A percentile compares a stretch with the other conserved stretches of the same genome.
phyloP scores from a whole-genome alignment of 2,329 filamentous ascomycete species.

The Beauveria asiatica region DNA sequence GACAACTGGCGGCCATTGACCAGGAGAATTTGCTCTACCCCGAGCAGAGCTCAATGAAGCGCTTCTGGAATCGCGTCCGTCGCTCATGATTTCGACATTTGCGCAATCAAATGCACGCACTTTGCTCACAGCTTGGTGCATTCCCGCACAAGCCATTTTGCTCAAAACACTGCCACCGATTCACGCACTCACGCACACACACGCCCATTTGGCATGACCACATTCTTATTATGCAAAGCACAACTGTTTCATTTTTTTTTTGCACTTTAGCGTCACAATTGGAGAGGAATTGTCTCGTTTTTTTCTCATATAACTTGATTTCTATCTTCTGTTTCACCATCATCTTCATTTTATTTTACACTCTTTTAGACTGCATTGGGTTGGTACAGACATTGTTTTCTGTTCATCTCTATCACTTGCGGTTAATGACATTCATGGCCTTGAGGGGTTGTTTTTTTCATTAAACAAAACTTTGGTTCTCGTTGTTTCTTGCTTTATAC shows the following conservation, averaged over 20 bases:
- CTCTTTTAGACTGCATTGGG: slow-evolving; percentile 7
- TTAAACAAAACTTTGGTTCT: background rate
- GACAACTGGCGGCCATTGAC: slow-evolving; percentile 45
- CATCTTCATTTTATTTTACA: background rate
- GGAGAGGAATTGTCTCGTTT: background rate
- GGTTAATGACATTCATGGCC: slow-evolving; percentile 8
- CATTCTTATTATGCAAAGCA: background rate
- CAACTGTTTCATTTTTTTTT: background rate
- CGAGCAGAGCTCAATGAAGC: slow-evolving; percentile 50
- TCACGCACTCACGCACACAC: background rate
- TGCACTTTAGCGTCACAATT: slow-evolving; percentile 3
- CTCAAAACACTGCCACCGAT: background rate
- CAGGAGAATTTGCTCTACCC: slow-evolving; percentile 29
- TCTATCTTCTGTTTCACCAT: background rate
- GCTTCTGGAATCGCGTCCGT: slow-evolving; percentile 55
- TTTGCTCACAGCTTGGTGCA: background rate
- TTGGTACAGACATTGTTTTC: background rate
- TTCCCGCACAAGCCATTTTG: background rate
- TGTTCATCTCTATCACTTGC: background rate
- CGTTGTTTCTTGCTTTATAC: slow-evolving; percentile 2
- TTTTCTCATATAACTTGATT: background rate
- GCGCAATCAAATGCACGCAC: background rate
- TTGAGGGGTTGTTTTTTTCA: slow-evolving; percentile 1
- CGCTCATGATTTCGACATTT: slow-evolving; percentile 25
- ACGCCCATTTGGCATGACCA: slow-evolving; percentile 2